phyloP scores from a whole-genome alignment of 805 yeast species.

The Wickerhamiella alocasiicola region DNA sequence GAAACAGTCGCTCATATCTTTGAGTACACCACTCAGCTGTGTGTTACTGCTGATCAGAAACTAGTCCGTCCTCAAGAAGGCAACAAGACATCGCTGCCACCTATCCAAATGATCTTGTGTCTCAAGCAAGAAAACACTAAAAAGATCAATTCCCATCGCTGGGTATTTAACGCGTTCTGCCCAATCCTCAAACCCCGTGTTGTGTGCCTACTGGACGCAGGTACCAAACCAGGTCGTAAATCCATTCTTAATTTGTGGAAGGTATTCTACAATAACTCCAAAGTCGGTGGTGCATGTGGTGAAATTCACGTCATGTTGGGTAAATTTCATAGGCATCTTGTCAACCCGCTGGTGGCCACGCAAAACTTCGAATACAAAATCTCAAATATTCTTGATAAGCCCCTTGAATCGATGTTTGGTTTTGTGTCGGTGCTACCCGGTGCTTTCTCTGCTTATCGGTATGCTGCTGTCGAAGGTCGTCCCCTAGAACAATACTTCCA shows the following conservation, averaged over 20 bases:
- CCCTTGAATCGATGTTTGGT: slow-evolving; percentile 90
- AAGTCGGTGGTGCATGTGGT: slow-evolving; percentile 96
- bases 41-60: slow-evolving; percentile 32
- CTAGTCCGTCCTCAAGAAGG: slow-evolving; percentile 45
- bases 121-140: slow-evolving; percentile 78
- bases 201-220: slow-evolving; percentile 80
- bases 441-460: slow-evolving; percentile 91
- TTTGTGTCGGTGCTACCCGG: slow-evolving; percentile 92
- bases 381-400: slow-evolving; percentile 88
- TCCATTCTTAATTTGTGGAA: slow-evolving; percentile 85
- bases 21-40: slow-evolving; percentile 47
- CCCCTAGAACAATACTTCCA: slow-evolving; percentile 57
- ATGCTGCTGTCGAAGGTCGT: slow-evolving; percentile 49
- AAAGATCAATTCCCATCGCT: slow-evolving; percentile 89
- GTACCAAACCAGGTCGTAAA: slow-evolving; percentile 78
- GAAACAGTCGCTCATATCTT: slow-evolving; percentile 53
- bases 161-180: slow-evolving; percentile 95
- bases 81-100: slow-evolving; percentile 40
- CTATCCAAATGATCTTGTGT: slow-evolving; percentile 81
- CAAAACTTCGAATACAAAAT: slow-evolving; percentile 95
- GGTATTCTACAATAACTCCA: slow-evolving; percentile 58
- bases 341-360: slow-evolving; percentile 87
- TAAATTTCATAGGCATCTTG: slow-evolving; percentile 36
- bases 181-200: slow-evolving; percentile 71
- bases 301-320: slow-evolving; percentile 86